Evolutionary conservation across 768 basidiomycete genomes (phyloP).

Genomic region (Termitomyces bulborhizus): DNA sequence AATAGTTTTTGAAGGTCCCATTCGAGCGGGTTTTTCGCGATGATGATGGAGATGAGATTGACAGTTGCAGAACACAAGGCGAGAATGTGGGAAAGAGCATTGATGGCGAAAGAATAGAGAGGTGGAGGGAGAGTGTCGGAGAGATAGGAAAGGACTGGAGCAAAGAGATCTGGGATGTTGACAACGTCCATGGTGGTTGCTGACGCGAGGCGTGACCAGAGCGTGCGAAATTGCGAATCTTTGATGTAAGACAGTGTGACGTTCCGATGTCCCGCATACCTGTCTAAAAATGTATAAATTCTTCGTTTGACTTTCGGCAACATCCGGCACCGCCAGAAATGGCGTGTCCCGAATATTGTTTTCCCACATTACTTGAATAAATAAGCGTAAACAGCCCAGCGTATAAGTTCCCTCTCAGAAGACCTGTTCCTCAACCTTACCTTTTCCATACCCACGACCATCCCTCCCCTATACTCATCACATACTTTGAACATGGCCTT

Average conservation of each 20-base stretch:
- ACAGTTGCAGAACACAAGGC: constrained; percentile 44
- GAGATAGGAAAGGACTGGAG: constrained; percentile 49
- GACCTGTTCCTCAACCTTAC: constrained; percentile 11
- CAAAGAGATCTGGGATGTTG: constrained; percentile 43
- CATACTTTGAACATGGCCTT: constrained; percentile 44
- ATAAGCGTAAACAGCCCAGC: constrained; percentile 17
- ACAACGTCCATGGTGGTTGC: constrained; percentile 19
- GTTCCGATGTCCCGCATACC: not conserved
- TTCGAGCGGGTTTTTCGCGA: constrained; percentile 45
- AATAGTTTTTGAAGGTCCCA: constrained; percentile 66
- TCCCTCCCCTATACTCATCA: constrained; percentile 10
- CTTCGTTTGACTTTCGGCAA: not conserved
- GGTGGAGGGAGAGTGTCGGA: constrained; percentile 49
- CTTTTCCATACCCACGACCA: constrained; percentile 11
- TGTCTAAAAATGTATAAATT: not conserved
- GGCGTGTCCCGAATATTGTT: not conserved
- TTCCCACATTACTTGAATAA: constrained; percentile 9
- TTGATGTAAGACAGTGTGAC: not conserved
- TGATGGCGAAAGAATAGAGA: constrained; percentile 44
- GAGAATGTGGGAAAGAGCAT: constrained; percentile 45
- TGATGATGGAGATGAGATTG: constrained; percentile 39
- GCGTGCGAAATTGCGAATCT: not conserved
- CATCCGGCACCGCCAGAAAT: constrained; percentile 1
- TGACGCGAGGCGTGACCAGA: not conserved
- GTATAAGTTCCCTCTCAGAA: constrained; percentile 23